These are phyloP conservation scores for Coemansia sp. DNA, from an alignment of 371 early-diverging fungal genomes.

Conservation along the genomic window DNA sequence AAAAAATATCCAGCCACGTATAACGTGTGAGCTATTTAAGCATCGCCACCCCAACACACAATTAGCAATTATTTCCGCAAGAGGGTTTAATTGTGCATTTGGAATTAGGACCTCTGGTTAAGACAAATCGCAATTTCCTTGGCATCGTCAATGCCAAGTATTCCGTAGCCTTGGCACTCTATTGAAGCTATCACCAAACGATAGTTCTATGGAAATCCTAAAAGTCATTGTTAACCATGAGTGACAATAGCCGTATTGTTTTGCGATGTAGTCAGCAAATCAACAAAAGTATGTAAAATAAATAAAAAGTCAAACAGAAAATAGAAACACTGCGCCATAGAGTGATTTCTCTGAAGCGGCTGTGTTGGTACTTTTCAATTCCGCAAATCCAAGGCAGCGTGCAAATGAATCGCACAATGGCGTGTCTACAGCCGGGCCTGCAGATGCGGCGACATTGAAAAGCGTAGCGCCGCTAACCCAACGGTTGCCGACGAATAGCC, in stretches of 20 bases:
- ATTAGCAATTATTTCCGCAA: not conserved
- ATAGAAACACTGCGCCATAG: not conserved
- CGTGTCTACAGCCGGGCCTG: slow-evolving; percentile 27
- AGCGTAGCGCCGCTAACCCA: slow-evolving; percentile 34
- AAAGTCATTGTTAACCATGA: not conserved
- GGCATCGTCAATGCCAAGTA: not conserved
- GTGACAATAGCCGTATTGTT: not conserved
- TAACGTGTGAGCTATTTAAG: slow-evolving; percentile 3
- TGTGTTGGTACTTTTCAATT: too few species aligned
- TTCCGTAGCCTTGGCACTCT: slow-evolving; percentile 5
- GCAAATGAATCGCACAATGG: too few species aligned
- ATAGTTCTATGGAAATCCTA: not conserved
- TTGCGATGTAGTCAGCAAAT: slow-evolving; percentile 4
- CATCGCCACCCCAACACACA: slow-evolving; percentile 10
- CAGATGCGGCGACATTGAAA: slow-evolving; percentile 40
- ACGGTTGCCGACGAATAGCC: slow-evolving; percentile 36
- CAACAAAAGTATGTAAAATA: not conserved
- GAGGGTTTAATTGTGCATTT: slow-evolving; percentile 4
- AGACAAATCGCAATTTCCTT: not conserved
- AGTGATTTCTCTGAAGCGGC: not conserved
- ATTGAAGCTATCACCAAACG: not conserved
- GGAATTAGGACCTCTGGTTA: not conserved
- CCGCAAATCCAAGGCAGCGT: too few species aligned
- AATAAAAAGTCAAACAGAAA: slow-evolving; percentile 4
- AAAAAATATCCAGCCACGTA: slow-evolving; percentile 6